Percentiles rank a stretch among this genome's conserved stretches.
phyloP scores from a whole-genome alignment of 1,284 basidiomycete genomes.

The Puccinia coronata region DNA sequence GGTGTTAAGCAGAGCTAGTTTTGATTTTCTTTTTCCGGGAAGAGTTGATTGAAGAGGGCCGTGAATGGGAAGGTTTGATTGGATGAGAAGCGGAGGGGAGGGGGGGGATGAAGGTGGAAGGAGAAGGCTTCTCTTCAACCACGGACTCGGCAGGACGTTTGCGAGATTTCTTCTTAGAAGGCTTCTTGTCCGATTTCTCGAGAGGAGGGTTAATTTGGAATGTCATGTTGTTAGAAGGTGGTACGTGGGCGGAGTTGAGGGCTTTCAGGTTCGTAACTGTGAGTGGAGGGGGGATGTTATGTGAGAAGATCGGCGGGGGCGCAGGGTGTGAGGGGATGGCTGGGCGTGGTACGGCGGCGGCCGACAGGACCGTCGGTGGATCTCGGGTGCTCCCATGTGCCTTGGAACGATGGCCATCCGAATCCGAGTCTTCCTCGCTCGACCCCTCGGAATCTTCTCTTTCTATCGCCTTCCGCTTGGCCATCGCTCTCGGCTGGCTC shows the following conservation, averaged over 20 bases:
- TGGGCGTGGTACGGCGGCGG: neutral
- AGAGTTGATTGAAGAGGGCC: neutral
- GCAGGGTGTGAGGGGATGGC: neutral
- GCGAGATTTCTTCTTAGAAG: neutral
- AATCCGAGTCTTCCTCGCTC: neutral
- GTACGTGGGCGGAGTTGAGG: neutral
- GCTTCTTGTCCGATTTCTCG: neutral
- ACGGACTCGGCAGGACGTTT: neutral
- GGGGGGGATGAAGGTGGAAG: neutral
- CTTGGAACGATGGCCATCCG: neutral
- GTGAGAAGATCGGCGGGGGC: neutral
- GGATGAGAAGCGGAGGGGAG: neutral
- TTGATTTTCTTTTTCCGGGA: conserved; percentile 23
- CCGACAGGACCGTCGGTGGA: neutral
- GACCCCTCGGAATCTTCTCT: neutral
- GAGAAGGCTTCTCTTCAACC: neutral
- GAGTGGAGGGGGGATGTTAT: neutral
- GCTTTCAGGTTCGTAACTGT: neutral
- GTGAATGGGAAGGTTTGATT: neutral
- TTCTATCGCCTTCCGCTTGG: neutral
- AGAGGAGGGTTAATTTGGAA: neutral
- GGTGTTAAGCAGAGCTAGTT: neutral
- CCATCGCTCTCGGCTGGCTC: neutral
- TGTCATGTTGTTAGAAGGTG: neutral
- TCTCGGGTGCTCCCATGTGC: neutral